Evolutionary conservation across 1,284 basidiomycete genomes (phyloP).

Genomic region (Afroboletus lepidellus): DNA sequence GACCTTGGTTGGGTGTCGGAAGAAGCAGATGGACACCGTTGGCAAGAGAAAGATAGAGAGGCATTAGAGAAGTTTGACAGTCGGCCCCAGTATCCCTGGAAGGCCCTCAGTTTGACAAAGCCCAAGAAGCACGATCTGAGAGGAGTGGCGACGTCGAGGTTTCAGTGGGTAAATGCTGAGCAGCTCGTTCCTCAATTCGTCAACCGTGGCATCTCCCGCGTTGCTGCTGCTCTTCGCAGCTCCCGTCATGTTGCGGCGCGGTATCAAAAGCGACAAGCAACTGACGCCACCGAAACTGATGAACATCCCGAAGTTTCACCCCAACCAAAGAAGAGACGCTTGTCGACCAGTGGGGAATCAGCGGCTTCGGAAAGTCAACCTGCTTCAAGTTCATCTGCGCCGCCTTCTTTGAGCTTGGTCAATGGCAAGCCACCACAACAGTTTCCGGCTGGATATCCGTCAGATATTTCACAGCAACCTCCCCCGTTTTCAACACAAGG

Average conservation of each 20-base stretch:
- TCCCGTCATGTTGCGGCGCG: slow-evolving; percentile 2
- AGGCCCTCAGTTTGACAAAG: slow-evolving; percentile 22
- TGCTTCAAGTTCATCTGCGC: not conserved
- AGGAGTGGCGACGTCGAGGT: slow-evolving; percentile 29
- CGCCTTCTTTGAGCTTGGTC: slow-evolving; percentile 21
- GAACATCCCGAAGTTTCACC: slow-evolving; percentile 18
- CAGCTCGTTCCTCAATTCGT: slow-evolving; percentile 31
- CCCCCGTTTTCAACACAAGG: slow-evolving; percentile 13
- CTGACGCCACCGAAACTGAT: slow-evolving; percentile 13
- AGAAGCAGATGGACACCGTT: slow-evolving; percentile 40
- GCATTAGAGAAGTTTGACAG: slow-evolving; percentile 40
- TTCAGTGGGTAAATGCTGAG: slow-evolving; percentile 35
- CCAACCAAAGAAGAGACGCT: slow-evolving; percentile 27
- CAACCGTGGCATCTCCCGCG: slow-evolving; percentile 23
- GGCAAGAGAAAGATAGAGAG: slow-evolving; percentile 42
- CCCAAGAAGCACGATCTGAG: slow-evolving; percentile 28
- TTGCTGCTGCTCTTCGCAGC: slow-evolving; percentile 19
- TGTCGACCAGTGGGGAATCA: slow-evolving; percentile 12
- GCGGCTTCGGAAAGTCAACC: slow-evolving; percentile 4
- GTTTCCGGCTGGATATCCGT: slow-evolving; percentile 25
- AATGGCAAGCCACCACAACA: slow-evolving; percentile 35
- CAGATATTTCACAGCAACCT: slow-evolving; percentile 4
- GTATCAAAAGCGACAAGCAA: slow-evolving; percentile 27
- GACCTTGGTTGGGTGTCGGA: slow-evolving; percentile 47
- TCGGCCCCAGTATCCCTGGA: slow-evolving; percentile 31